Conservation (phyloP, 1,139 yeast genomes). For the Magnusiomyces ingens region DNA sequence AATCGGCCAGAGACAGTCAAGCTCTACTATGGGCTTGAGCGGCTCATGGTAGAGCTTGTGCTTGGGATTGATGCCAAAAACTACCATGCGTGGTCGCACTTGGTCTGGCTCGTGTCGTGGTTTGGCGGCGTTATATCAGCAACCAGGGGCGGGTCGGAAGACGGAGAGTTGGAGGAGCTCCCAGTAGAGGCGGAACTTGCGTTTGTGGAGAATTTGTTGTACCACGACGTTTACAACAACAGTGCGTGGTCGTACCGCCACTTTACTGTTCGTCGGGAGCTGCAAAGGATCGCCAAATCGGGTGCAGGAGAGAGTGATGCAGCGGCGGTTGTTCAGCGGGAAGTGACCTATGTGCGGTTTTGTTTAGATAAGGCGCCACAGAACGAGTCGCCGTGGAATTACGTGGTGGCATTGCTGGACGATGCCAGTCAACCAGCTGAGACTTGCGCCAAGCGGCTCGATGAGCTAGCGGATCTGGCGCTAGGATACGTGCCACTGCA, state of each 20-base stretch:
- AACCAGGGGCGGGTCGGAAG: background rate
- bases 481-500: conserved; percentile 7
- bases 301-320: background rate
- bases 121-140: background rate
- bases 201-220: conserved; percentile 46
- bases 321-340: conserved; percentile 28
- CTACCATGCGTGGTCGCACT: conserved; percentile 93
- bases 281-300: conserved; percentile 8
- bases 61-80: conserved; percentile 75
- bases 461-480: conserved; percentile 25
- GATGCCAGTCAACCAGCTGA: conserved; percentile 22
- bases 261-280: conserved; percentile 38
- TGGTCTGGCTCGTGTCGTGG: conserved; percentile 61
- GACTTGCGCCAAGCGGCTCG: background rate
- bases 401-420: conserved; percentile 55
- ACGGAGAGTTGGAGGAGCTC: conserved; percentile 1
- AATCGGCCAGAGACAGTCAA: conserved; percentile 6
- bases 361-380: conserved; percentile 61
- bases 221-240: conserved; percentile 71
- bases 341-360: conserved; percentile 41
- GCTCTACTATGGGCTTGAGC: conserved; percentile 46
- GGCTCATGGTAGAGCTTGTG: conserved; percentile 58
- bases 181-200: conserved; percentile 41
- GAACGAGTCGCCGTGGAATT: conserved; percentile 86
- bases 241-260: conserved; percentile 91